Conservation (phyloP, 371 early-diverging fungal genomes). For the Haplosporangium sp. region DNA sequence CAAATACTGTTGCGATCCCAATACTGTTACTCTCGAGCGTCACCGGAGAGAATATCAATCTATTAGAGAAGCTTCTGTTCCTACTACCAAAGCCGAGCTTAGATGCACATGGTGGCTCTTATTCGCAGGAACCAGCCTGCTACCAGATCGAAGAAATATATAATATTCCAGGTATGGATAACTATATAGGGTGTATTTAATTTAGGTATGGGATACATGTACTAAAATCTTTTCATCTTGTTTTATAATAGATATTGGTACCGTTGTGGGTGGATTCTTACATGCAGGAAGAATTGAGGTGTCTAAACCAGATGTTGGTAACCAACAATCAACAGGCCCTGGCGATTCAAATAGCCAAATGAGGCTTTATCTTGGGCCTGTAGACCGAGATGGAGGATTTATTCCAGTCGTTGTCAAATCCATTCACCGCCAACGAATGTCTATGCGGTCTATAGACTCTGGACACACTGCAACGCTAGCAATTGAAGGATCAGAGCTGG, state of each 20-base stretch:
- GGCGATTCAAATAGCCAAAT: slow-evolving; percentile 9
- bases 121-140: slow-evolving; percentile 70
- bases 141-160: slow-evolving; percentile 92
- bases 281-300: slow-evolving; percentile 62
- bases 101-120: slow-evolving; percentile 16
- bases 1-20: slow-evolving; percentile 68
- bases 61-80: slow-evolving; percentile 80
- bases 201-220: neutral
- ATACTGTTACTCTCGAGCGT: slow-evolving; percentile 92
- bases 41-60: slow-evolving; percentile 84
- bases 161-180: slow-evolving; percentile 74
- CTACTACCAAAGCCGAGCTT: slow-evolving; percentile 66
- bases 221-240: slow-evolving; percentile 37
- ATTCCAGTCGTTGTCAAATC: slow-evolving; percentile 72
- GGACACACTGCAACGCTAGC: slow-evolving; percentile 91
- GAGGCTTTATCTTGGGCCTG: slow-evolving; percentile 66
- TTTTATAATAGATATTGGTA: slow-evolving; percentile 66
- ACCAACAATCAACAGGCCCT: neutral
- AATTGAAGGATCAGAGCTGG: slow-evolving; percentile 65
- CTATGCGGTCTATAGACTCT: slow-evolving; percentile 74
- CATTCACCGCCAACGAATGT: slow-evolving; percentile 90
- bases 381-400: slow-evolving; percentile 63
- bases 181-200: neutral
- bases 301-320: neutral
- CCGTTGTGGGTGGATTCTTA: slow-evolving; percentile 67